Evolutionary conservation across 148 eudicot species (phyloP).

Genomic region (Fagopyrum tataricum): DNA sequence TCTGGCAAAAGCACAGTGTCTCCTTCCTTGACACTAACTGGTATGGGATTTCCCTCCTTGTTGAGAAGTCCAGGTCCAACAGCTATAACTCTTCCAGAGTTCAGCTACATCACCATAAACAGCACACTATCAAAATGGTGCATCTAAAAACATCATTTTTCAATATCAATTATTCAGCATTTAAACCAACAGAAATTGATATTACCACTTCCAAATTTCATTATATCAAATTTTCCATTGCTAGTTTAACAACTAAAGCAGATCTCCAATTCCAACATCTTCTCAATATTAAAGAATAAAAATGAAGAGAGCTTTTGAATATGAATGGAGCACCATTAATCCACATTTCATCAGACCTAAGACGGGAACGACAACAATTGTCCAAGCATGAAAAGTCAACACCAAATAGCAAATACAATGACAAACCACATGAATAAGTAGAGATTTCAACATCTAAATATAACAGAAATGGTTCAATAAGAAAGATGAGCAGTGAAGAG

Average conservation of each 20-base stretch:
- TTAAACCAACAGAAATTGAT: not conserved
- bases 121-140: not conserved
- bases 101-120: conserved; percentile 34
- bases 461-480: not conserved
- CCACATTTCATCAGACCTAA: not conserved
- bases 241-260: not conserved
- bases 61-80: conserved; percentile 65
- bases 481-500: not conserved
- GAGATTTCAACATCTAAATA: not conserved
- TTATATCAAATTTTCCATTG: not conserved
- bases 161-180: not conserved
- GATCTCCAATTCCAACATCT: not conserved
- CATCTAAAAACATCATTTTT: not conserved
- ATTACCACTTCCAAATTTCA: not conserved
- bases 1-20: conserved; percentile 87
- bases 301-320: too few species aligned
- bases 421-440: not conserved
- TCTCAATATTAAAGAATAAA: not conserved
- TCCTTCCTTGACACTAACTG: conserved; percentile 71
- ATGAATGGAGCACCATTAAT: not conserved
- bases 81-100: conserved; percentile 76
- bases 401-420: not conserved
- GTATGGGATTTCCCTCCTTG: conserved; percentile 44
- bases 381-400: not conserved
- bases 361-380: not conserved